Evolutionary conservation across 352 stramenopile genomes (phyloP).

Genomic region (Phytophthora niederhauseri): DNA sequence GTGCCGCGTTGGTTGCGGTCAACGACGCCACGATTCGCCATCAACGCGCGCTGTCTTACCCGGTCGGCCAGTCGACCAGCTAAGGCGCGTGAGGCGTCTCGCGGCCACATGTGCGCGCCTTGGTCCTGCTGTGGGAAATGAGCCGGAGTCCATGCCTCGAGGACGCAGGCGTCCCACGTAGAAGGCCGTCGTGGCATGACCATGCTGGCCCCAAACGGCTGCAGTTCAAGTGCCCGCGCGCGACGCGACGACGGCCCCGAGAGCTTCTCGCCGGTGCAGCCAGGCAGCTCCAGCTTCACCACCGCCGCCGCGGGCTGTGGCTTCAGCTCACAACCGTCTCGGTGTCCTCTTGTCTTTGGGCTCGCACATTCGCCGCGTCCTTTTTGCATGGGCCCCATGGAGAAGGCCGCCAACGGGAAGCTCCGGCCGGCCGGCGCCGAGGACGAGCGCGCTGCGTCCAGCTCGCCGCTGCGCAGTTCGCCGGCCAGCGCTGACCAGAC

Average conservation of each 20-base stretch:
- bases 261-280: constrained; percentile 5
- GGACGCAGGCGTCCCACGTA: constrained; percentile 16
- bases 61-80: constrained; percentile 6
- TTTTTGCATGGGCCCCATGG: constrained; percentile 11
- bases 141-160: constrained; percentile 12
- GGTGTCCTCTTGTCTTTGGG: constrained; percentile 2
- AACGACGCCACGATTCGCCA: constrained; percentile 1
- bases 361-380: neutral
- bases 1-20: neutral
- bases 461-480: constrained; percentile 35
- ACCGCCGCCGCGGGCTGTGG: neutral
- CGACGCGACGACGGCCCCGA: constrained; percentile 23
- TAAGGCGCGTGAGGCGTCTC: constrained; percentile 25
- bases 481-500: constrained; percentile 27
- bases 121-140: constrained; percentile 3
- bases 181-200: constrained; percentile 14
- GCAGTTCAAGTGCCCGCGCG: constrained; percentile 20
- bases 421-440: neutral
- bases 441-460: constrained; percentile 33
- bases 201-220: constrained; percentile 20
- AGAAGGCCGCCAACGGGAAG: no score
- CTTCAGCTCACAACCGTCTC: constrained; percentile 14
- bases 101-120: constrained; percentile 12
- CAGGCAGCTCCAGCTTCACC: neutral
- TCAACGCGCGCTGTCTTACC: constrained; percentile 9